Percentiles rank a stretch among this genome's conserved stretches.
These are phyloP conservation scores for Poronia punctata DNA, from an alignment of 495 filamentous ascomycete genomes.

Conservation along the genomic window DNA sequence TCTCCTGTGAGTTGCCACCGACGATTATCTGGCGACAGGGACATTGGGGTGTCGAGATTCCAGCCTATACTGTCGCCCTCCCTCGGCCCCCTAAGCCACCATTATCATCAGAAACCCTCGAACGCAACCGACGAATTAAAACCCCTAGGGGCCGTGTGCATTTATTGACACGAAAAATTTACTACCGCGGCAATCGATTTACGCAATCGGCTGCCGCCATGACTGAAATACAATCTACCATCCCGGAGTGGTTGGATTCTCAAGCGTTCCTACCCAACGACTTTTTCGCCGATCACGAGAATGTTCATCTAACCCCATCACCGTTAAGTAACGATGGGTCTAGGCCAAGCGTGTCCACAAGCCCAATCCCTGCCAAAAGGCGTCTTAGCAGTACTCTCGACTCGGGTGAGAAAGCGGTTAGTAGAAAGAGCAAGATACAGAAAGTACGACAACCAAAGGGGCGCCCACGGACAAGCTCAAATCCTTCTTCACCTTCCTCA, in stretches of 20 bases:
- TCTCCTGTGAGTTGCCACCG: no score
- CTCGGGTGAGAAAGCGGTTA: not conserved
- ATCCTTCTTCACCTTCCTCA: not conserved
- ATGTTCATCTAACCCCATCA: not conserved
- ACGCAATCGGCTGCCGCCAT: no score
- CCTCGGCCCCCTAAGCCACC: constrained; percentile 5
- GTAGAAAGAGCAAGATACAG: not conserved
- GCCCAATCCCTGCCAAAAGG: not conserved
- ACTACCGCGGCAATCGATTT: no score
- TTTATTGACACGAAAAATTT: no score
- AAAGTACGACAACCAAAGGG: not conserved
- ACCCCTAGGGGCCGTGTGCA: not conserved
- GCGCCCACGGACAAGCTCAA: not conserved
- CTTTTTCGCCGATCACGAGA: no score
- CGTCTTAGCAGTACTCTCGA: not conserved
- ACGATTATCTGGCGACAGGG: no score
- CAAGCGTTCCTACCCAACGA: no score
- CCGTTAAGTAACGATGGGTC: not conserved
- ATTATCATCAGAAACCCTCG: not conserved
- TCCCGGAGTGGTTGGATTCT: no score
- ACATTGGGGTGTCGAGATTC: not conserved
- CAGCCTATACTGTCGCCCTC: not conserved
- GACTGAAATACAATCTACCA: no score
- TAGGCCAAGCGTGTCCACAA: not conserved
- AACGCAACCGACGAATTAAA: not conserved